Conservation (phyloP, 176 grass and related monocot species). For the Lolium multiflorum region DNA sequence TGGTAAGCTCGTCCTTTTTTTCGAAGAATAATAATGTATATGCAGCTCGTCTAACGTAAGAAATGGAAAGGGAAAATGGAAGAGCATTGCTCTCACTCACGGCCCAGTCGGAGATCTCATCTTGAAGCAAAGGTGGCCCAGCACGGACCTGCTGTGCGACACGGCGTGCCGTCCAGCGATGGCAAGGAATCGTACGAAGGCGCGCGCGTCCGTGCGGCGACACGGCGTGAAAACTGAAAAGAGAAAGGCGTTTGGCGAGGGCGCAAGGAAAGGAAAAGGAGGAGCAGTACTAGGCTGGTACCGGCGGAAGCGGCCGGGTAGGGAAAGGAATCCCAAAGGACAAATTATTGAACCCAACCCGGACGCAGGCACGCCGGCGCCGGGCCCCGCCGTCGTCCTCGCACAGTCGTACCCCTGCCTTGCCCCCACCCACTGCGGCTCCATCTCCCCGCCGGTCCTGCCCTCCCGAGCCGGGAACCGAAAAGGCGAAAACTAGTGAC, state of each 20-base stretch:
- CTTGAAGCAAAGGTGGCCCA: background rate
- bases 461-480: background rate
- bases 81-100: too few relatives aligned
- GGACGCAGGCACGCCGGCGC: background rate
- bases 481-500: too few relatives aligned
- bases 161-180: background rate
- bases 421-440: background rate
- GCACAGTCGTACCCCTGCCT: background rate
- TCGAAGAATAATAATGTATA: too few relatives aligned
- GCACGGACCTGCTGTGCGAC: background rate
- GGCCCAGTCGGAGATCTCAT: too few relatives aligned
- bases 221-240: background rate
- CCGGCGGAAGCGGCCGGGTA: background rate
- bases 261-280: background rate
- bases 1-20: too few relatives aligned
- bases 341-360: constrained; percentile 43
- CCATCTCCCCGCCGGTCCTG: background rate
- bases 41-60: too few relatives aligned
- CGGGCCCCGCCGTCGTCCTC: constrained; percentile 5
- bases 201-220: background rate
- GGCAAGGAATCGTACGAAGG: background rate
- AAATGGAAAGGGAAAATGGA: too few relatives aligned
- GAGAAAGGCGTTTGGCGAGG: background rate
- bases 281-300: background rate
- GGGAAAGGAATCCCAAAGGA: constrained; percentile 47